Conservation (phyloP, 192 early-diverging fungal species). For the Coemansia asiatica region DNA sequence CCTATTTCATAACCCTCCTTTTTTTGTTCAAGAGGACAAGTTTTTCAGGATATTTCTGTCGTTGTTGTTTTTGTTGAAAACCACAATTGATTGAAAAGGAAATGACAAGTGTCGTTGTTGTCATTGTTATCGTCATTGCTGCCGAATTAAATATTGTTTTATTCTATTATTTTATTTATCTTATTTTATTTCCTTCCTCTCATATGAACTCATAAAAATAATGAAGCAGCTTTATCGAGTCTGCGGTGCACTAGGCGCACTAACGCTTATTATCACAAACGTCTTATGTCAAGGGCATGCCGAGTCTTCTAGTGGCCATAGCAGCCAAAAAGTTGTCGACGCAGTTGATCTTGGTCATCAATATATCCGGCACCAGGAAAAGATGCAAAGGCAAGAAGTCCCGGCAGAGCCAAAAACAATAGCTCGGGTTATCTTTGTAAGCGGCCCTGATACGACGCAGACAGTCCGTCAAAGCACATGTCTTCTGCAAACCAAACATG, state of each 20-base stretch:
- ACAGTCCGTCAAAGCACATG: background rate
- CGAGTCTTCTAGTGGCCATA: too few species aligned
- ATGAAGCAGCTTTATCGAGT: background rate
- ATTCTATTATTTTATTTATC: background rate
- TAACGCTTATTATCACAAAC: too few species aligned
- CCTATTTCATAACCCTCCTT: background rate
- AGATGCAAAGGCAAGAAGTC: background rate
- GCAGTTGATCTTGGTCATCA: background rate
- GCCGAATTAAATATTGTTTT: too few species aligned
- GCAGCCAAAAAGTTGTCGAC: too few species aligned
- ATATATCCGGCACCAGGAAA: background rate
- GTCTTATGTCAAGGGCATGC: too few species aligned
- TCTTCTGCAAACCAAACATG: background rate
- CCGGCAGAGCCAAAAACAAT: slow-evolving; percentile 1
- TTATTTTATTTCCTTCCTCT: background rate
- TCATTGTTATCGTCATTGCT: too few species aligned
- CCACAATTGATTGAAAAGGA: background rate
- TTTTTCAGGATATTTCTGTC: too few species aligned
- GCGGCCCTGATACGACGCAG: background rate
- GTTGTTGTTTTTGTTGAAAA: background rate
- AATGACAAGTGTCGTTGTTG: too few species aligned
- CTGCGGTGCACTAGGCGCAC: background rate
- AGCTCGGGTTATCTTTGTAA: slow-evolving; percentile 9
- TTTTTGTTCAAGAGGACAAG: too few species aligned
- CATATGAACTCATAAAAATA: too few species aligned